Evolutionary conservation across 2,329 filamentous ascomycete species (phyloP).

Genomic region (Raffaelea albimanens): DNA sequence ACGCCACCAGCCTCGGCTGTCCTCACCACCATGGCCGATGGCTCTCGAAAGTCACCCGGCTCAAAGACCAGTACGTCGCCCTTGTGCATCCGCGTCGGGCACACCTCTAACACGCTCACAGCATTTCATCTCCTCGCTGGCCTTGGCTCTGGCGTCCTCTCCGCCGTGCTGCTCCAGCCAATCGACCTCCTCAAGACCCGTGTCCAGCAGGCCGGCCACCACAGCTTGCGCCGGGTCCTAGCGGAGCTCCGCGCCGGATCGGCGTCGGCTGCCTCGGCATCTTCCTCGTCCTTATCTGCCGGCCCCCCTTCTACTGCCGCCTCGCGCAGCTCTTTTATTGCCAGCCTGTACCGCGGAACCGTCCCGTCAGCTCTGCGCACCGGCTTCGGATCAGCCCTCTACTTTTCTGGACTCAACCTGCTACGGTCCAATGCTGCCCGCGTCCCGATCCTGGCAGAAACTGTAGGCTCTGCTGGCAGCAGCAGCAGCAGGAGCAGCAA

Average conservation of each 20-base stretch:
- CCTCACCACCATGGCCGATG: constrained; percentile 22
- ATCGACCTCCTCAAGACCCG: constrained; percentile 95
- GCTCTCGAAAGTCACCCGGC: constrained; percentile 18
- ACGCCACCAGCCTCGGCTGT: neutral
- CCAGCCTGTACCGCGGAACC: constrained; percentile 83
- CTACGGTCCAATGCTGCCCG: constrained; percentile 60
- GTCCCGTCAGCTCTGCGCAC: constrained; percentile 88
- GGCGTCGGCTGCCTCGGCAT: neutral
- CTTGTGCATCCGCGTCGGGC: neutral
- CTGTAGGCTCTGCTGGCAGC: constrained; percentile 6
- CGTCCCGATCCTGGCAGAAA: constrained; percentile 22
- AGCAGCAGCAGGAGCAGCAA: constrained; percentile 24
- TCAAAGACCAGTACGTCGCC: constrained; percentile 23
- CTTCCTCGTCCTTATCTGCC: neutral
- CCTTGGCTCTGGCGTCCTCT: constrained; percentile 75
- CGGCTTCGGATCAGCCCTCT: constrained; percentile 84
- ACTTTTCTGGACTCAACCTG: constrained; percentile 82
- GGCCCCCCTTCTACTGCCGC: neutral
- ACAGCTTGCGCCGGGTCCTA: constrained; percentile 60
- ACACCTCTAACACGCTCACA: constrained; percentile 19
- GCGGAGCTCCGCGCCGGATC: constrained; percentile 51
- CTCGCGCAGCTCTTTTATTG: constrained; percentile 19
- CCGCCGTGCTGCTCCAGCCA: constrained; percentile 84
- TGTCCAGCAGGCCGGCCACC: constrained; percentile 74
- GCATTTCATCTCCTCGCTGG: constrained; percentile 85